Evolutionary conservation across 2,329 filamentous ascomycete genomes (phyloP), one percentile per base, ranked within the genome.

Genomic region (Epichloe uncinata): DNA sequence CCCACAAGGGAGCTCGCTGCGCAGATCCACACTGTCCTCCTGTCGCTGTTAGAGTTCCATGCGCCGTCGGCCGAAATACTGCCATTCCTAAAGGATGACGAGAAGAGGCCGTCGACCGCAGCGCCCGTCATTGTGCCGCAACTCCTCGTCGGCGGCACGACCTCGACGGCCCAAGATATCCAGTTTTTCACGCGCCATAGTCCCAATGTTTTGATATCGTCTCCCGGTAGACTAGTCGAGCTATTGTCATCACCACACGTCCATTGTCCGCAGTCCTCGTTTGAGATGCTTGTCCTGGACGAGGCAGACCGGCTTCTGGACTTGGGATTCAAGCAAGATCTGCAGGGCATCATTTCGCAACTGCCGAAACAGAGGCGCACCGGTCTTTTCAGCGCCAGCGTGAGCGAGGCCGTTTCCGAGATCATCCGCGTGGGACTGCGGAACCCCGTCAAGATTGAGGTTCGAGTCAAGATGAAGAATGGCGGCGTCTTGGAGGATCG

Each of bases 361-460:
- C 70, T 98, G 5, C 93, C 93, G 0, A 98, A 98, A 63, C 93
- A 98, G 64, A 77, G 93, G 47, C 78, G 93, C 45, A 98, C 93
- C 0, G 93, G 93, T 0, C 71, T 98, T 0, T 98, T 97, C 68
- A 95, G 88, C 61, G 93, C 93, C 12, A 94, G 86, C 60, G 86
- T 98, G n/a, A 93, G 85, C 58, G 93, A 97, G 62, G 93, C 93
- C 2, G 87, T 98, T 1, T 84, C 90, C 54, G 87, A 96, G 63
- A 85, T 98, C 49, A 89, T 98, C 48, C 79, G 90, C 36, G 88
- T 96, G 7, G 93, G 93, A 18, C 71, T 97, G 56, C 78, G 93
- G 37, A 97, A 98, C 66, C 93, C 93, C 0, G 90, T 96, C 59
- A 94, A 94, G 61, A 88, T 98, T 53, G 84, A 87, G 11, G 93